phyloP scores from a whole-genome alignment of 2,329 filamentous ascomycete species.

The Talaromyces islandicus region DNA sequence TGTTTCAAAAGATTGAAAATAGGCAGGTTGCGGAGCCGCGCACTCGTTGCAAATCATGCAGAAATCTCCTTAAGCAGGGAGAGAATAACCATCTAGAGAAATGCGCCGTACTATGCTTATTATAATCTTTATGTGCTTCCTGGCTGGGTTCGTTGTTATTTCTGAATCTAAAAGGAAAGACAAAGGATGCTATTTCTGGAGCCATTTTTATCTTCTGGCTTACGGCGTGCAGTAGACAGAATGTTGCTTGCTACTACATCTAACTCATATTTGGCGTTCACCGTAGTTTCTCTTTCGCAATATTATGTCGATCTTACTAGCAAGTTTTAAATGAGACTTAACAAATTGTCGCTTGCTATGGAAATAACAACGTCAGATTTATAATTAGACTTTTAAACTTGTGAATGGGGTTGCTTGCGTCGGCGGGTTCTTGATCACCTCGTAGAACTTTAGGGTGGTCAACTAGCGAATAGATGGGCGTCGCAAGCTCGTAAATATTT shows the following conservation, averaged over 20 bases:
- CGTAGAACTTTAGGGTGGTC: no score
- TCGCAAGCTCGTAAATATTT: no score
- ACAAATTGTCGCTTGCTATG: no score
- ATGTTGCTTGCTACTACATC: no score
- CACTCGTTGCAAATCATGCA: slow-evolving; percentile 4
- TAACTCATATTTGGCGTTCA: background rate
- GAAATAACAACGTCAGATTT: background rate
- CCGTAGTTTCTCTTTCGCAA: background rate
- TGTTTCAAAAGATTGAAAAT: background rate
- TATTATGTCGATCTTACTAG: background rate
- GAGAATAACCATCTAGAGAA: background rate
- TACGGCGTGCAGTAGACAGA: no score
- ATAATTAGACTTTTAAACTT: background rate
- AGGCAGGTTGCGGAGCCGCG: background rate
- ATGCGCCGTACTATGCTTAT: no score
- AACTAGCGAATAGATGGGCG: no score
- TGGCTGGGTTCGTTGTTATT: no score
- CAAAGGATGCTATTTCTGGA: no score
- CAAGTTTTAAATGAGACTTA: no score
- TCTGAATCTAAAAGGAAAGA: no score
- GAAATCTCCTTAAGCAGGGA: slow-evolving; percentile 3
- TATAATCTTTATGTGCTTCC: no score
- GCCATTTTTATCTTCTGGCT: background rate
- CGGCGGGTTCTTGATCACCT: background rate
- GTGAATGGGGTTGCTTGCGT: background rate